phyloP scores from a whole-genome alignment of 1,284 basidiomycete genomes.

The Nidula niveotomentosa region DNA sequence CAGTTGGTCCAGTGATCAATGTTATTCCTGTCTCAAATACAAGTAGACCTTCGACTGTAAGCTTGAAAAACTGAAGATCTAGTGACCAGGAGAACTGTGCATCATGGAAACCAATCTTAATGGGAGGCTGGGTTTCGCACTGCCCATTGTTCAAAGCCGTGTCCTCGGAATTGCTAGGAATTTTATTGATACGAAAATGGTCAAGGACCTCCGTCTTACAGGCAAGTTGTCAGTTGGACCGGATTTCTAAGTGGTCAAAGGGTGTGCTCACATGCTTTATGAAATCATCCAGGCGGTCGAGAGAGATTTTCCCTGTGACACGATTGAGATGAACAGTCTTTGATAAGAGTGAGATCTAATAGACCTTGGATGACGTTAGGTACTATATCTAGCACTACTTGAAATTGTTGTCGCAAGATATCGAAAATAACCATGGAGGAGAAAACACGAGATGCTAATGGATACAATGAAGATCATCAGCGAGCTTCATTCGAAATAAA shows the following conservation, averaged over 20 bases:
- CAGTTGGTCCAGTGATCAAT: conserved; percentile 62
- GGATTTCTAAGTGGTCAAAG: too few species aligned
- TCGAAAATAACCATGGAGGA: conserved; percentile 40
- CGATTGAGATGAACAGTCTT: not conserved
- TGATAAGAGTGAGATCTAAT: not conserved
- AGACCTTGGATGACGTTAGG: conserved; percentile 11
- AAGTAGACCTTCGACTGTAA: conserved; percentile 52
- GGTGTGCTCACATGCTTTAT: conserved; percentile 13
- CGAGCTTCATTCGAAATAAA: not conserved
- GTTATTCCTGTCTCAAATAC: conserved; percentile 61
- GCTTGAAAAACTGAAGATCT: conserved; percentile 27
- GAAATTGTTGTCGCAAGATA: conserved; percentile 33
- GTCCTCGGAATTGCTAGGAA: conserved; percentile 1
- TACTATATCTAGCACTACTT: conserved; percentile 24
- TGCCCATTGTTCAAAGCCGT: not conserved
- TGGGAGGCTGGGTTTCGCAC: not conserved
- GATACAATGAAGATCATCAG: not conserved
- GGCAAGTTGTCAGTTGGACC: too few species aligned
- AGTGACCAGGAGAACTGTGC: not conserved
- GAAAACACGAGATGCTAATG: conserved; percentile 31
- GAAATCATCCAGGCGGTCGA: conserved; percentile 49
- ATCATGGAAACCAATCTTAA: not conserved
- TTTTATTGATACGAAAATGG: conserved; percentile 25
- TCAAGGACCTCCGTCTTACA: conserved; percentile 54
- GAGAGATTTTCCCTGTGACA: conserved; percentile 40